Base-by-base conservation (phyloP, 2,329 filamentous ascomycete species). In the Xylariaceae sp. region DNA sequence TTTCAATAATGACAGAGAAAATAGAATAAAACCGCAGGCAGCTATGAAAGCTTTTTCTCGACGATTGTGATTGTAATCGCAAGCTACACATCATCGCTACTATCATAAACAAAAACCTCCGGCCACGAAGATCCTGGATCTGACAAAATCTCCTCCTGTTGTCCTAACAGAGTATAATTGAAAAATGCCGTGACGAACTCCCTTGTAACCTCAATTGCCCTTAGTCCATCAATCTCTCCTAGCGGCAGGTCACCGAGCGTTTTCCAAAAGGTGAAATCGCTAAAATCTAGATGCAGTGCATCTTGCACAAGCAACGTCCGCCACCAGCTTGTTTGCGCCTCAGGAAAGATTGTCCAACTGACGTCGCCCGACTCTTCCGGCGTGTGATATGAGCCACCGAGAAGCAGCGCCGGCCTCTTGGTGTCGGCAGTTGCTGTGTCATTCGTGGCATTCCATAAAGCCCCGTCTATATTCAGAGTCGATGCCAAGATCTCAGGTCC, bases 261-360 rank as follows among this genome's bases (percentile, higher is more conserved):
- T 43, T 58, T 62, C 60, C 59, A 66, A 39, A 61, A 62, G 1
- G 59, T 56, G 14, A 53, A 42, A 39, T 65, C 63, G 45, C 55
- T 60, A 46, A 63, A 64, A 38, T 64, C 61, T 4, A 42, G 48
- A 19, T 66, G 61, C 17, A 42, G 45, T 16, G 58, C 51, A 1
- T 56, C 61, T 10, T 53, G 59, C 5, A 64, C 36, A 19, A 50
- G 48, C 7, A 64, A 7, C 22, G 22, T 17, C 17, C 42, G 22
- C 22, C 63, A 45, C 49, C 51, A 52, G 38, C 55, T 51, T 3
- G 61, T 60, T 45, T 65, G 64, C 50, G 22, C 49, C 16, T 31
- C 39, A 2, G 56, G 50, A 16, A 63, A 66, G 1, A 41, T 57
- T 3, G 13, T 47, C 62, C 63, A 66, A 9, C 50, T 28, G 1